phyloP scores from a whole-genome alignment of 148 eudicot species.

The Vaccinium corymbosum region DNA sequence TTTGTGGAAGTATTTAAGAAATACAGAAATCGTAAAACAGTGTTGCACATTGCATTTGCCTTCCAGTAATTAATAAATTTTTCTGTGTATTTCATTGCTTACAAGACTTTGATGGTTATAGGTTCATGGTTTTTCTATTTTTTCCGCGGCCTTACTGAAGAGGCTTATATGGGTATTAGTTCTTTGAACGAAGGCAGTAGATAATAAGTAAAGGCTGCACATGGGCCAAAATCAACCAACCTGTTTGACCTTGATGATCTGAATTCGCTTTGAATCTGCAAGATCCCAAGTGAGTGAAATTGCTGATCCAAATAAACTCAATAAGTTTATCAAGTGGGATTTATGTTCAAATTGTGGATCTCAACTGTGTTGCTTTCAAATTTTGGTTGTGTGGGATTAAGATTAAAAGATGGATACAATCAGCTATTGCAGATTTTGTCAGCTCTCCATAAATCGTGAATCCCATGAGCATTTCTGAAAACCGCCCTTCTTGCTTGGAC shows the following conservation, averaged over 20 bases:
- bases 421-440: background rate
- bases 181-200: background rate
- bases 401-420: background rate
- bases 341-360: background rate
- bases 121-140: background rate
- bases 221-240: background rate
- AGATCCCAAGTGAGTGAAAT: background rate
- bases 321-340: background rate
- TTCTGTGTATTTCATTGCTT: background rate
- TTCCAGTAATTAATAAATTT: background rate
- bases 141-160: background rate
- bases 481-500: background rate
- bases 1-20: background rate
- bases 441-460: background rate
- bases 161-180: background rate
- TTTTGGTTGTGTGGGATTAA: background rate
- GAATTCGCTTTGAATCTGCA: background rate
- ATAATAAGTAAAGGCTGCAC: slow-evolving; percentile 4
- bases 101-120: background rate
- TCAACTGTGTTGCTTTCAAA: background rate
- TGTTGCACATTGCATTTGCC: background rate
- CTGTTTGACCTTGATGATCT: slow-evolving; percentile 5
- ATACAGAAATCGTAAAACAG: background rate
- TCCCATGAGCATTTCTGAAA: background rate
- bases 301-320: background rate